These are phyloP conservation scores for Xylogone sp. DNA, from an alignment of 2,329 filamentous ascomycete genomes.

Conservation along the genomic window DNA sequence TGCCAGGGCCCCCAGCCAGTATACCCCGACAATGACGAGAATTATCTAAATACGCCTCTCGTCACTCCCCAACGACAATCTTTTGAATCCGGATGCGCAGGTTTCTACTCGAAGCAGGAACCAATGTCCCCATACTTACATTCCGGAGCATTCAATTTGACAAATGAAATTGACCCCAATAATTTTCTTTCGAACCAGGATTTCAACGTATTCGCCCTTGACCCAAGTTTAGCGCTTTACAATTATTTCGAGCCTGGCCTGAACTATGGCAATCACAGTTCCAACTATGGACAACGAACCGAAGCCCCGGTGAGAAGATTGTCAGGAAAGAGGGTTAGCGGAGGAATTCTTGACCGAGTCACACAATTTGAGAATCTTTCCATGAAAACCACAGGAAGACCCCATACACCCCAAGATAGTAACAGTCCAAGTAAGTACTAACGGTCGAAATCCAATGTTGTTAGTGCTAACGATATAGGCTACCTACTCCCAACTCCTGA, in stretches of 20 bases:
- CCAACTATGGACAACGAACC: not conserved
- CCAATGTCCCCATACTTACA: conserved; percentile 20
- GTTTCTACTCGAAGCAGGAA: conserved; percentile 23
- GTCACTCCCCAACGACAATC: conserved; percentile 50
- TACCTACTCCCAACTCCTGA: conserved; percentile 66
- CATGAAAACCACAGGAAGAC: conserved; percentile 41
- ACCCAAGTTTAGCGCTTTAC: conserved; percentile 12
- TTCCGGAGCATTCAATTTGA: conserved; percentile 42
- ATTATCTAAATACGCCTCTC: conserved; percentile 54
- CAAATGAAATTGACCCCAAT: conserved; percentile 31
- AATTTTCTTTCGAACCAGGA: conserved; percentile 23
- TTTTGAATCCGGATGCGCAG: conserved; percentile 43
- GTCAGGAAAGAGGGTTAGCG: conserved; percentile 49
- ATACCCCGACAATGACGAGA: conserved; percentile 39
- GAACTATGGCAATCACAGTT: not conserved
- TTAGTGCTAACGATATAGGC: conserved; percentile 36
- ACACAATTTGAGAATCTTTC: conserved; percentile 54
- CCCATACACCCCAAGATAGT: conserved; percentile 60
- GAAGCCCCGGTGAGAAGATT: conserved; percentile 16
- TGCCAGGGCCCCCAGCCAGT: conserved; percentile 60
- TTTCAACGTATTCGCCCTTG: conserved; percentile 23
- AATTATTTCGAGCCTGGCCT: not conserved
- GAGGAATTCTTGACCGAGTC: conserved; percentile 57
- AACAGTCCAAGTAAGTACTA: conserved; percentile 51
- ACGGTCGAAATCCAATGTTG: not conserved